Base-by-base conservation (phyloP, 305 asterid genomes). In the Coffea humblotiana region DNA sequence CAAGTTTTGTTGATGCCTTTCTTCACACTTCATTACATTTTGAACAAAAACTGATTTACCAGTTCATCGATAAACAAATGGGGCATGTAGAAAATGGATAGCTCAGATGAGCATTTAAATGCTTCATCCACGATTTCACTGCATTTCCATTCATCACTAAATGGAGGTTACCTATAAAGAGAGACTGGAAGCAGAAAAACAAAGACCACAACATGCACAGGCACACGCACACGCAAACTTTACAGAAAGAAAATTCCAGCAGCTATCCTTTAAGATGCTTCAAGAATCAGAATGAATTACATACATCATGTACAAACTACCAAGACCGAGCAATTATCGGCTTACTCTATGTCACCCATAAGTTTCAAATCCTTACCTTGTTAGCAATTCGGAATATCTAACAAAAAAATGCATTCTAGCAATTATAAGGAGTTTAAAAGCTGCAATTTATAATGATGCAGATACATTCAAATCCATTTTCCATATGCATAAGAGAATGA, bases 401-500 rank as follows among this genome's bases (percentile, higher is more conserved):
- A 58, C 27, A 16, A 56, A 56, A 58, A 23, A 27, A 21, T 40
- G 43, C 29, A 1, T 60, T 60, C 18, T 11, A 64, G 37, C 32
- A 8, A 25, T 14, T 25, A 13, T 64, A 37, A 64, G 27, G 69
- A n/a, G 40, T 64, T 64, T 64, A 14, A 45, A 23, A 25, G 35
- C 65, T 23, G 21, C 35, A 67, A 45, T 18, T 60, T 56, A 35
- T 40, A 35, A 12, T 12, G 49, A 75, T 27, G 7, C 27, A 76
- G 43, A 75, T 35, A 60, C 56, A 51, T 56, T 71, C n/a, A 75
- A 75, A 75, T 27, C n/a, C 65, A 60, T 23, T 60, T n/a, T 45
- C 51, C 73, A 68, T 58, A 19, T 58, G 21, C 7, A 19, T 6
- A 61, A 18, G n/a, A 13, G 27, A 25, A 52, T 25, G 10, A 76